Evolutionary conservation across 208 protist genomes (phyloP).

Genomic region (Leishmania arabica): DNA sequence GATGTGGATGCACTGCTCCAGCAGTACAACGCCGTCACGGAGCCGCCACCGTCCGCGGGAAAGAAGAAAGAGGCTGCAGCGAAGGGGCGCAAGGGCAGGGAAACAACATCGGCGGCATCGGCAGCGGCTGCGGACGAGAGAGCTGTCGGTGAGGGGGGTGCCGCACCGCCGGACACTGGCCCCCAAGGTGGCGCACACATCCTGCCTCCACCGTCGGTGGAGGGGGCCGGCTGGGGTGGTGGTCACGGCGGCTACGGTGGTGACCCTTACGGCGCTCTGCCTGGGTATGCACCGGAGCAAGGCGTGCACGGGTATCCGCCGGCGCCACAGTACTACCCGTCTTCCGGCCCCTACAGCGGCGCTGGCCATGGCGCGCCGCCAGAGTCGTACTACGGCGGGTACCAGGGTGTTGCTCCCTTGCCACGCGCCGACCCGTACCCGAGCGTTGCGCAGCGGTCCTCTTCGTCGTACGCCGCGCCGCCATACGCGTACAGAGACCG

Average conservation of each 20-base stretch:
- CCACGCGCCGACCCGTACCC: not conserved
- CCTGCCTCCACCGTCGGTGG: not conserved
- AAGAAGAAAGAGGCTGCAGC: constrained; percentile 7
- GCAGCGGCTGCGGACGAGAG: not conserved
- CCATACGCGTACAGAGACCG: not conserved
- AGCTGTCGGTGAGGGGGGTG: not conserved
- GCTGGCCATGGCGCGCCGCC: not conserved
- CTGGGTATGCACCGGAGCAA: not conserved
- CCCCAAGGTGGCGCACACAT: not conserved
- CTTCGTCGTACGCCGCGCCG: not conserved
- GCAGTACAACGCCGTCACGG: constrained; percentile 18
- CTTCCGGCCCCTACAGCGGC: not conserved
- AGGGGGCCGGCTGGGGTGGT: not conserved
- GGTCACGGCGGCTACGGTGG: not conserved
- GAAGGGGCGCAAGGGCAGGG: not conserved
- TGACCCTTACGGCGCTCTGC: not conserved
- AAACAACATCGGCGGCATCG: not conserved
- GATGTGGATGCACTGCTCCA: constrained; percentile 31
- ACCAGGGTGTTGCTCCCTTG: not conserved
- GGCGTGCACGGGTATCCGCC: constrained; percentile 3
- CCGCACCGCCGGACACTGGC: not conserved
- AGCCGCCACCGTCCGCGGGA: not conserved
- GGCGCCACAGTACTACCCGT: constrained; percentile 6
- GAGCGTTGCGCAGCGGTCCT: not conserved
- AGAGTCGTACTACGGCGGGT: not conserved